Conservation (phyloP, 768 basidiomycete genomes). For the Clathrus columnatus region DNA sequence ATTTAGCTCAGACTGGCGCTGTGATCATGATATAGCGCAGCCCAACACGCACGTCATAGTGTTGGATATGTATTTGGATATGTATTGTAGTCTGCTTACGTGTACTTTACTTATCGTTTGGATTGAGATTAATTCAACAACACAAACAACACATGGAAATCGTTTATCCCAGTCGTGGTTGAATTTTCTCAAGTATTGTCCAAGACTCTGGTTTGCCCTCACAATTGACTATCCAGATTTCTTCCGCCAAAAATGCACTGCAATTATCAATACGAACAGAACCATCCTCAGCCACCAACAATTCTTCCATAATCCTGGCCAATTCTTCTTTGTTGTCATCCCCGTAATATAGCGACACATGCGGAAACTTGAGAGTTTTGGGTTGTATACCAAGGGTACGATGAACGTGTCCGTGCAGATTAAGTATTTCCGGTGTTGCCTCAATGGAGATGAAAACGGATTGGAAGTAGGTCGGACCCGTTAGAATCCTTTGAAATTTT, state of each 20-base stretch:
- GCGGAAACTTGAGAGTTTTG: conserved; percentile 53
- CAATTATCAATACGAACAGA: conserved; percentile 17
- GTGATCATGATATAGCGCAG: too few relatives aligned
- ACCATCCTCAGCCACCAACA: conserved; percentile 6
- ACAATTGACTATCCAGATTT: conserved; percentile 55
- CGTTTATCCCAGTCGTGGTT: conserved; percentile 4
- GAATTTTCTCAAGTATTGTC: conserved; percentile 37
- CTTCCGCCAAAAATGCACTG: conserved; percentile 34
- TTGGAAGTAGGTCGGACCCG: conserved; percentile 59
- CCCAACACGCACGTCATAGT: too few relatives aligned
- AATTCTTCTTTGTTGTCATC: conserved; percentile 56
- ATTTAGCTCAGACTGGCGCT: too few relatives aligned
- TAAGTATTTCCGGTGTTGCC: conserved; percentile 34
- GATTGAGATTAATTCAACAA: too few relatives aligned
- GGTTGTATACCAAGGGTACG: conserved; percentile 30
- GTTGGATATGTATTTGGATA: too few relatives aligned
- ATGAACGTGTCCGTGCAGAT: conserved; percentile 43
- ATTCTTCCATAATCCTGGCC: conserved; percentile 29
- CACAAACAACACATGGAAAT: neutral
- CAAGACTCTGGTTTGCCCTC: conserved; percentile 53
- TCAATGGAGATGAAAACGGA: conserved; percentile 54
- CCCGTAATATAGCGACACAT: conserved; percentile 64
- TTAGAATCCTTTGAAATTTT: conserved; percentile 44
- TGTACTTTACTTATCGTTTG: too few relatives aligned
- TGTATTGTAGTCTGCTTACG: too few relatives aligned